These are phyloP conservation scores for Acanthamoeba healyi DNA, from an alignment of 208 protist species.

Conservation along the genomic window DNA sequence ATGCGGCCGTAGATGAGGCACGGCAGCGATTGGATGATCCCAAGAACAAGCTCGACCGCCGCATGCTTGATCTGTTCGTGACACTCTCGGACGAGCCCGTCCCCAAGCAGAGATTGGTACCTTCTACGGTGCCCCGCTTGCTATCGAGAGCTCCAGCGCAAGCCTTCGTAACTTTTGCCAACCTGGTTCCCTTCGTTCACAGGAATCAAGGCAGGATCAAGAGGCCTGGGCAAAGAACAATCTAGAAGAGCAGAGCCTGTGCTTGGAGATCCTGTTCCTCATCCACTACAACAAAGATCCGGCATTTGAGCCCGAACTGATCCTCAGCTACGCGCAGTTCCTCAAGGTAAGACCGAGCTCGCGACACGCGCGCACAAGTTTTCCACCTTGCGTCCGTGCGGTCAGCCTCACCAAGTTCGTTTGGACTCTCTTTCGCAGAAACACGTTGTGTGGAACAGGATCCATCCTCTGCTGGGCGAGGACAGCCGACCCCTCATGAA, in stretches of 20 bases:
- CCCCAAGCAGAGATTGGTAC: slow-evolving; percentile 29
- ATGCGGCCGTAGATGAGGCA: not conserved
- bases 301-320: not conserved
- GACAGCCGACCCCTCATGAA: not conserved
- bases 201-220: slow-evolving; percentile 12
- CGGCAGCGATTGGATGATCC: not conserved
- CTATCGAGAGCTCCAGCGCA: no score
- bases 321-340: not conserved
- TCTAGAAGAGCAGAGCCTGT: slow-evolving; percentile 20
- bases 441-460: not conserved
- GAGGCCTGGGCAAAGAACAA: slow-evolving; percentile 39
- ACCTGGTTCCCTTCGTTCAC: not conserved
- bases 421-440: not conserved
- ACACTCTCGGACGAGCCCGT: not conserved
- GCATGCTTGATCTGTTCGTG: not conserved
- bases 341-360: not conserved
- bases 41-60: not conserved
- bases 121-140: not conserved
- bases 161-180: not conserved
- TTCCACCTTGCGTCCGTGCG: no score
- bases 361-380: no score
- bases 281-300: not conserved
- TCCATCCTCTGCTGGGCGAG: slow-evolving; percentile 3
- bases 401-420: no score
- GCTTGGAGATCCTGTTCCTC: slow-evolving; percentile 41